Evolutionary conservation across 805 yeast species (phyloP), one percentile per base, ranked within the genome.

Genomic region (Starmera caribaea): DNA sequence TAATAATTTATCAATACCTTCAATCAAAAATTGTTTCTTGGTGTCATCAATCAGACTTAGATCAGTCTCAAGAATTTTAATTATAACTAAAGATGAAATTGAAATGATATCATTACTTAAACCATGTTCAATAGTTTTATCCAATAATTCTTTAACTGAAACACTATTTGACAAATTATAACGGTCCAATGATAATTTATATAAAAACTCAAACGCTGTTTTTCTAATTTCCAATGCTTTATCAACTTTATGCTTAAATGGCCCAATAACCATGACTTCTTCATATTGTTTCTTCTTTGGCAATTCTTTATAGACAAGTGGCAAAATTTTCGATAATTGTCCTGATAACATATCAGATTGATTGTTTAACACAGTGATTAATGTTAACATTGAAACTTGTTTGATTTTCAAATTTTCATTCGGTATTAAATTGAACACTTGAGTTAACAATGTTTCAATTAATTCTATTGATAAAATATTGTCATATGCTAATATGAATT

Each of bases 231-330:
- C 86, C 32, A 83, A 64, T 0, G 88, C 92, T 47, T 79, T 81
- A 50, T 86, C 96, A 32, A 84, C 73, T 44, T 78, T 77, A 54
- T 84, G 89, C 53, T 83, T 84, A 65, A 81, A 85, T 0, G 95
- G 94, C 2, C 96, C 96, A 75, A 87, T 84, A 36, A 80, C 81
- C 29, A 86, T 79, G 15, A 69, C 63, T 40, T 78, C 78, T 35
- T 81, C 73, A 49, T 74, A 78, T 41, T 73, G 71, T 28, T 69
- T 71, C 46, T 72, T 73, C 1, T 79, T 66, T 11, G 59, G 60
- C 35, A 83, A 65, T 51, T 82, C 86, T 5, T 58, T 61, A 46
- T 71, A 71, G 3, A 83, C 60, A 0, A 56, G 51, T 0, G 83
- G 76, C 32, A 81, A 57, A 2, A 79, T 61, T 3, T 54, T 51